Conservation (phyloP, 2,329 filamentous ascomycete species). For the Coleophoma eucalyptorum region DNA sequence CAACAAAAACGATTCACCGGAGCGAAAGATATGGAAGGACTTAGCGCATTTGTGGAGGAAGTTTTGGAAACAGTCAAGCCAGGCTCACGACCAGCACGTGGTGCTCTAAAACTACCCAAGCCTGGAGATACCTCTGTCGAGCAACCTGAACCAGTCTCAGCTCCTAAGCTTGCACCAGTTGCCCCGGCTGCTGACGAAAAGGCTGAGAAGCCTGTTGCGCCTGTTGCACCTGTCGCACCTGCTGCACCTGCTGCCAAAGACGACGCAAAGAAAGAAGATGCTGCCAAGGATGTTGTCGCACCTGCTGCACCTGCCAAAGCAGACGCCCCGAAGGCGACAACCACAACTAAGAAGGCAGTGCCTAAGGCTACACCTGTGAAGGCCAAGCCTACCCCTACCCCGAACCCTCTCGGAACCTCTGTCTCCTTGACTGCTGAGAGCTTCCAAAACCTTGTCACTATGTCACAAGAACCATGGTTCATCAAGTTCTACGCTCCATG, state of each 20-base stretch:
- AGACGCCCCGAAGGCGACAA: slow-evolving; percentile 10
- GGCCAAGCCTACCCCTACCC: slow-evolving; percentile 47
- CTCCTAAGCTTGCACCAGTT: slow-evolving; percentile 18
- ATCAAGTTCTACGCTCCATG: slow-evolving; percentile 98
- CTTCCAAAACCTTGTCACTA: slow-evolving; percentile 83
- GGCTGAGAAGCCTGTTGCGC: not conserved
- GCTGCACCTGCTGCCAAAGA: slow-evolving; percentile 21
- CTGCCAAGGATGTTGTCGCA: slow-evolving; percentile 4
- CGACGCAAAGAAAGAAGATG: slow-evolving; percentile 12
- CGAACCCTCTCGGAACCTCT: slow-evolving; percentile 75
- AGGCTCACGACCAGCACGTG: slow-evolving; percentile 64
- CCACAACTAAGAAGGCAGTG: slow-evolving; percentile 10
- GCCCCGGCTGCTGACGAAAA: slow-evolving; percentile 7
- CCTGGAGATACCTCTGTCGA: slow-evolving; percentile 52
- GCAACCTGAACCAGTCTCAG: slow-evolving; percentile 14
- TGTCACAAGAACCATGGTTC: slow-evolving; percentile 91
- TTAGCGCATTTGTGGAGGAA: slow-evolving; percentile 72
- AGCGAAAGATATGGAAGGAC: slow-evolving; percentile 58
- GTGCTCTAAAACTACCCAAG: slow-evolving; percentile 56
- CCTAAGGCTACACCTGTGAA: slow-evolving; percentile 29
- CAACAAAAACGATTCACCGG: slow-evolving; percentile 61
- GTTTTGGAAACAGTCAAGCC: slow-evolving; percentile 75
- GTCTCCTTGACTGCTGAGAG: slow-evolving; percentile 74
- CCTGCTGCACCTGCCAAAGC: slow-evolving; percentile 1
- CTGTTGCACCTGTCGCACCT: slow-evolving; percentile 1